Evolutionary conservation across 2,329 filamentous ascomycete species (phyloP).

Genomic region (Fusarium napiforme): DNA sequence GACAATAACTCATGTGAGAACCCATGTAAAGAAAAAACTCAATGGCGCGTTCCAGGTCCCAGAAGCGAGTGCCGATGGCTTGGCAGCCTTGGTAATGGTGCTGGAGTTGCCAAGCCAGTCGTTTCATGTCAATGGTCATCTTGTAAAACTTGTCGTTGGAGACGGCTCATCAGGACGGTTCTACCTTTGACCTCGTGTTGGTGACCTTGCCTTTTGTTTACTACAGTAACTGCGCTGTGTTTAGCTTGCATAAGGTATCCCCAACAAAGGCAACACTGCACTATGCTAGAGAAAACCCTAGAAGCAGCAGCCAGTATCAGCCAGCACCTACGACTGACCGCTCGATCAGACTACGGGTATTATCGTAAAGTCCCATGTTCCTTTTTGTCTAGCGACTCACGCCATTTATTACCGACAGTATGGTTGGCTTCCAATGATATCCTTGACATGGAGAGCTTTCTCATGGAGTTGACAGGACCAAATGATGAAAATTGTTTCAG

Average conservation of each 20-base stretch:
- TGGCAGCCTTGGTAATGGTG: neutral
- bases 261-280: conserved; percentile 16
- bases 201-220: neutral
- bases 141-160: neutral
- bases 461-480: neutral
- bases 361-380: conserved; percentile 18
- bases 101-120: conserved; percentile 1
- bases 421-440: neutral
- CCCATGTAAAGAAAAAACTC: conserved; percentile 13
- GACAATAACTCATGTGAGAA: neutral
- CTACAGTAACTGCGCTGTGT: neutral
- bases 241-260: neutral
- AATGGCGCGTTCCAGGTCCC: conserved; percentile 6
- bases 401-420: neutral
- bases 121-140: neutral
- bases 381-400: conserved; percentile 8
- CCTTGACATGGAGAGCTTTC: conserved; percentile 1
- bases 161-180: conserved; percentile 13
- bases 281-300: conserved; percentile 9
- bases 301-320: neutral
- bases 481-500: conserved; percentile 7
- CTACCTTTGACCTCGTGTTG: neutral
- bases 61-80: neutral
- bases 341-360: conserved; percentile 21
- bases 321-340: conserved; percentile 11